Conservation (phyloP, 441 rosid genomes). For the Euphorbia celastroides region DNA sequence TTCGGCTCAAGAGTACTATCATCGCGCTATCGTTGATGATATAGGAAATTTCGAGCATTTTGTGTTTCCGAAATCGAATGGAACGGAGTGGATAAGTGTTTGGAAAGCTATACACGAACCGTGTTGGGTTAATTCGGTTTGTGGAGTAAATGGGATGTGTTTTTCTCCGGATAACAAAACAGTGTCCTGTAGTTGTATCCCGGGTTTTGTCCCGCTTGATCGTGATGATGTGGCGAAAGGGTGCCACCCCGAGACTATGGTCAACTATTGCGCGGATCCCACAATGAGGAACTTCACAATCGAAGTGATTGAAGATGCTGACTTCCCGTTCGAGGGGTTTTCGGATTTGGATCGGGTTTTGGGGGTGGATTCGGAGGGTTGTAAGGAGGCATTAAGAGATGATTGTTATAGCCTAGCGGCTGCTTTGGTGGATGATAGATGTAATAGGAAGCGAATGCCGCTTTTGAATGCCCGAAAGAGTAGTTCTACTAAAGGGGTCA, state of each 20-base stretch:
- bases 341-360: constrained; percentile 20
- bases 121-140: constrained; percentile 21
- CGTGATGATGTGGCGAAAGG: constrained; percentile 21
- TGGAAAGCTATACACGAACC: constrained; percentile 27
- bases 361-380: constrained; percentile 21
- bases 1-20: constrained; percentile 21
- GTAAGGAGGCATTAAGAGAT: constrained; percentile 25
- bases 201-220: constrained; percentile 27
- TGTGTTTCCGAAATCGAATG: constrained; percentile 19
- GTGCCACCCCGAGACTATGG: constrained; percentile 22
- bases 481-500: constrained; percentile 21
- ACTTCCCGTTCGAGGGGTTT: constrained; percentile 15
- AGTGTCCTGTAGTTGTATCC: constrained; percentile 21
- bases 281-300: constrained; percentile 19
- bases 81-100: constrained; percentile 20
- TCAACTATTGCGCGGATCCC: constrained; percentile 25
- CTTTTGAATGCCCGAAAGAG: constrained; percentile 23
- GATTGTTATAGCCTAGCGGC: constrained; percentile 29
- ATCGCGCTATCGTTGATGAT: constrained; percentile 24
- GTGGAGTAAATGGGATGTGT: constrained; percentile 30
- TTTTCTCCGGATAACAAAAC: constrained; percentile 21
- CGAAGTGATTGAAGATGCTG: constrained; percentile 22
- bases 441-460: constrained; percentile 26
- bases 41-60: constrained; percentile 24
- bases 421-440: constrained; percentile 15